Evolutionary conservation across 2,329 filamentous ascomycete genomes (phyloP).

Genomic region (Alternaria infectoria): DNA sequence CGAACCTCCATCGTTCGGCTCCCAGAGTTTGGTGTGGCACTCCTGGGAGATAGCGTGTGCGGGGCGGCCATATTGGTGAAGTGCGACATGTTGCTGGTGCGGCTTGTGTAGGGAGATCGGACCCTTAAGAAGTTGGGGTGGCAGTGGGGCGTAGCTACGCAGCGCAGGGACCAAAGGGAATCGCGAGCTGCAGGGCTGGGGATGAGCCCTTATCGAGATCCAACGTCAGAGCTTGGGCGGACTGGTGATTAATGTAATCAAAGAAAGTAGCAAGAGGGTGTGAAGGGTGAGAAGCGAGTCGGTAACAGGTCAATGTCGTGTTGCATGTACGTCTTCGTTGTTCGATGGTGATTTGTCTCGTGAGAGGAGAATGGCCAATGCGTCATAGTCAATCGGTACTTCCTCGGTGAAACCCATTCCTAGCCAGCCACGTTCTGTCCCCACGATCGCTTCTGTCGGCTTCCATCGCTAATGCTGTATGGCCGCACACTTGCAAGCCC

Average conservation of each 20-base stretch:
- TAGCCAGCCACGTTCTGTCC: conserved; percentile 13
- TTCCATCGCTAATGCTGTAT: conserved; percentile 15
- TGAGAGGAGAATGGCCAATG: conserved; percentile 23
- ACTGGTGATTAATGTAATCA: conserved; percentile 11
- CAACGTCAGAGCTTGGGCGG: conserved; percentile 4
- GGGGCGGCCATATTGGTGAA: conserved; percentile 30
- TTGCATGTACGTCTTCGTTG: conserved; percentile 47
- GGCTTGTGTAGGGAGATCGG: conserved; percentile 74
- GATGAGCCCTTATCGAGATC: conserved; percentile 9
- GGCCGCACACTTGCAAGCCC: conserved; percentile 6
- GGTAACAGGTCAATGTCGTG: conserved; percentile 23
- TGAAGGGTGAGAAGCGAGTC: conserved; percentile 25
- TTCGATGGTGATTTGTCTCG: conserved; percentile 40
- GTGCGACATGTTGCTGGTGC: conserved; percentile 75
- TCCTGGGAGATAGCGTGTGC: conserved; percentile 24
- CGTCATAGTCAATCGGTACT: conserved; percentile 30
- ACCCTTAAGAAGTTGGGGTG: conserved; percentile 20
- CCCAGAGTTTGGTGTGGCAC: conserved; percentile 24
- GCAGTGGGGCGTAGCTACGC: conserved; percentile 20
- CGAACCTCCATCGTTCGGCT: conserved; percentile 34
- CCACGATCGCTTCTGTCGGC: conserved; percentile 19
- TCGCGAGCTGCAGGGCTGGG: conserved; percentile 8
- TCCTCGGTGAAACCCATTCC: conserved; percentile 13
- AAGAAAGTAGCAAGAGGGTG: conserved; percentile 10
- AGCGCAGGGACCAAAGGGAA: conserved; percentile 22